A percentile compares a stretch with the other conserved stretches of the same genome.
Conservation (phyloP, 306 rosid genomes). For the Cicer cuneatum region DNA sequence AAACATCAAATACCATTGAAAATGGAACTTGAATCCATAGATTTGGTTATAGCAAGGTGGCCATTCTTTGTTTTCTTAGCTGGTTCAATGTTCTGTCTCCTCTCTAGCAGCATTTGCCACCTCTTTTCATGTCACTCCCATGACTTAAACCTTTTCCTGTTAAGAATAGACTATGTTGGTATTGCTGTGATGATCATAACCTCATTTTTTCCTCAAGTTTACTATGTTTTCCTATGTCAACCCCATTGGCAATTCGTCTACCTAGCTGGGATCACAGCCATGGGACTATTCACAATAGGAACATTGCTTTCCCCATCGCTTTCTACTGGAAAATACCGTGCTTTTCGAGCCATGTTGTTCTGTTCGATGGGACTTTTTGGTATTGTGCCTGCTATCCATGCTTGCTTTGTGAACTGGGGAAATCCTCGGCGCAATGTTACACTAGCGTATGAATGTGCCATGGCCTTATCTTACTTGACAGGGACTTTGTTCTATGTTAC, state of each 20-base stretch:
- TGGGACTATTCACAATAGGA: conserved; percentile 77
- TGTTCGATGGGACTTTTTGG: conserved; percentile 94
- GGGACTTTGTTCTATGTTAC: conserved; percentile 78
- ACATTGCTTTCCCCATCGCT: conserved; percentile 74
- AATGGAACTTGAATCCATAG: conserved; percentile 41
- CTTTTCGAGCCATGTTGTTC: conserved; percentile 75
- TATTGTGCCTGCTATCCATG: conserved; percentile 81
- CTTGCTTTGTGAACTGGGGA: conserved; percentile 72
- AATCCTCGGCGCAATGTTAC: conserved; percentile 74
- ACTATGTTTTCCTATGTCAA: conserved; percentile 86
- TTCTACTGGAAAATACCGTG: conserved; percentile 61
- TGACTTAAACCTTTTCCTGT: conserved; percentile 57
- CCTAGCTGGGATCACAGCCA: conserved; percentile 78
- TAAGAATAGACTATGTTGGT: conserved; percentile 80
- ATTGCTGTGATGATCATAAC: conserved; percentile 91
- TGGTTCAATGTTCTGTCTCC: conserved; percentile 93
- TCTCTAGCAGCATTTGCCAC: conserved; percentile 93
- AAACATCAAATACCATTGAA: conserved; percentile 54
- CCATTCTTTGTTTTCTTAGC: conserved; percentile 88
- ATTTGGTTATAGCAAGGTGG: conserved; percentile 60
- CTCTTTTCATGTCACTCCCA: conserved; percentile 90
- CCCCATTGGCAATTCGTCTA: conserved; percentile 84
- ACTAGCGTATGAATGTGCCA: conserved; percentile 66
- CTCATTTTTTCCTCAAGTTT: conserved; percentile 93
- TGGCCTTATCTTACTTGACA: conserved; percentile 78